A percentile compares a stretch with the other conserved stretches of the same genome.
Conservation (phyloP, 2,329 filamentous ascomycete species). For the Rhynchosporium secalis region DNA sequence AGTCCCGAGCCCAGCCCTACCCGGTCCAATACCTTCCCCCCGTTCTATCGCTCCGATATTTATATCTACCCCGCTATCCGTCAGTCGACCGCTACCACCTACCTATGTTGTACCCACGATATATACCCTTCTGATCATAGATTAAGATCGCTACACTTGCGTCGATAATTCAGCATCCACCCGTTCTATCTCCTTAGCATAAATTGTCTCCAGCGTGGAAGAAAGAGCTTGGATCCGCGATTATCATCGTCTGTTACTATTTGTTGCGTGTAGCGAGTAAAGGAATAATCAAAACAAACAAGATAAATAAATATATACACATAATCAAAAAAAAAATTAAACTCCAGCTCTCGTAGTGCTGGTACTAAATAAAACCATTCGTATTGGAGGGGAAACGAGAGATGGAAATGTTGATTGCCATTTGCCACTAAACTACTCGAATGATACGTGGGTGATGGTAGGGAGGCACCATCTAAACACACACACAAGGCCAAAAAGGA, state of each 20-base stretch:
- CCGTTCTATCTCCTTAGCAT: not conserved
- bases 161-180: not conserved
- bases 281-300: not conserved
- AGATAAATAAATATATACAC: not conserved
- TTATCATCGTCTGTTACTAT: not conserved
- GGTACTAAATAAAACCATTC: too few relatives aligned
- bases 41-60: not conserved
- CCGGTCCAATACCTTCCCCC: not conserved
- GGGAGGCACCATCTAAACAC: not conserved
- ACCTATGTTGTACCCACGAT: not conserved
- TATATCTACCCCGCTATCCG: not conserved
- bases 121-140: conserved; percentile 8
- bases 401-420: not conserved
- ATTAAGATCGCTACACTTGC: not conserved
- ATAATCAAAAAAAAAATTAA: too few relatives aligned
- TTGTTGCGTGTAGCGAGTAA: not conserved
- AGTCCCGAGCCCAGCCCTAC: not conserved
- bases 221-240: too few relatives aligned
- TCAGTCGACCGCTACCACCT: not conserved
- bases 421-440: not conserved
- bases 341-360: too few relatives aligned
- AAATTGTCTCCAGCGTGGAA: too few relatives aligned
- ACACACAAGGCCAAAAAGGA: not conserved
- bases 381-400: not conserved
- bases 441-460: conserved; percentile 5